Evolutionary conservation across 2,329 filamentous ascomycete genomes (phyloP), one percentile per base, ranked within the genome.

Genomic region (Colletotrichum camelliae): DNA sequence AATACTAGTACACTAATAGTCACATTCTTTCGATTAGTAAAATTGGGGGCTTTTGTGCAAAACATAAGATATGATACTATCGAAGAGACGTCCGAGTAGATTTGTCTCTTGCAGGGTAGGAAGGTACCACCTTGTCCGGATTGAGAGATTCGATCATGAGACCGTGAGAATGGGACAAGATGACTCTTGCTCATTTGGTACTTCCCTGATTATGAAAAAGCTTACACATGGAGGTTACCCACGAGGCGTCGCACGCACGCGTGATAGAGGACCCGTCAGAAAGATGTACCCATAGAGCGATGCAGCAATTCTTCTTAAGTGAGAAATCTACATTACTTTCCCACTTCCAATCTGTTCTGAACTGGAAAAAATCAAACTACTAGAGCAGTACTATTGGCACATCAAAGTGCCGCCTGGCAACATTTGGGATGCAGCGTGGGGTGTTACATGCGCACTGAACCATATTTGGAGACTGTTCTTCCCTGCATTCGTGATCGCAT

Each of bases 21-120:
- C 5, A 12, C n/a, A 21, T 1, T 52, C 13, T 21, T 21, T 13
- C 2, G 1, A 13, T 21, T 13, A n/a, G n/a, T 16, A 7, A 21
- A 13, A 2, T 21, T 10, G 13, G 7, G n/a, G 1, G 21, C 3
- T 2, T 0, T 21, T 21, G 10, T 21, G 12, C 43, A 7, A 7
- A 21, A 7, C 5, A 48, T 21, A 18, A n/a, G 18, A 5, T 48
- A 13, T 48, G 2, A 12, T 33, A 12, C 10, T 33, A 9, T 3
- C 9, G 10, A 12, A 33, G 31, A 33, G 31, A 31, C 29, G 5
- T 31, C 2, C 7, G 9, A 31, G 29, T 39, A 16, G 8, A n/a
- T 10, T 48, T 12, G 4, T 12, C 3, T 48, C 18, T 21, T 48
- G 9, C 10, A 21, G 18, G 1, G 18, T 48, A 12, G 43, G 10